A percentile compares a stretch with the other conserved stretches of the same genome.
Evolutionary conservation across 805 yeast genomes (phyloP).

Genomic region (Ogataea degrootiae): DNA sequence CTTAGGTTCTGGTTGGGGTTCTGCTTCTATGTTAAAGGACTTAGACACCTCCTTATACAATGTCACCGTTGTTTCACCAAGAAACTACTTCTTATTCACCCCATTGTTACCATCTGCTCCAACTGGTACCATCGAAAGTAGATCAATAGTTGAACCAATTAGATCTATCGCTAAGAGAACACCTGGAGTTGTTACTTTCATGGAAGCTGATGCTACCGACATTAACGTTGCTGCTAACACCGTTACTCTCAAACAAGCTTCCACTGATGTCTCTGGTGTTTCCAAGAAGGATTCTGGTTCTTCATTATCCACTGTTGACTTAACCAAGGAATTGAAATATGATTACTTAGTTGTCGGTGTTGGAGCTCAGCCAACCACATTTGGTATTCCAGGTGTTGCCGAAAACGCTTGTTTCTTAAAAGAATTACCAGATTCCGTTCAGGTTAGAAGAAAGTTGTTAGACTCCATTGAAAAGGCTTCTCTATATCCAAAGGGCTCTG

Average conservation of each 20-base stretch:
- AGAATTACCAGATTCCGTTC: conserved; percentile 46
- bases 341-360: conserved; percentile 53
- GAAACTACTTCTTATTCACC: conserved; percentile 53
- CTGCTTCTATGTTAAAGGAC: conserved; percentile 46
- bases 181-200: conserved; percentile 47
- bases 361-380: conserved; percentile 54
- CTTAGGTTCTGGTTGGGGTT: conserved; percentile 57
- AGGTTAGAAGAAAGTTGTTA: conserved; percentile 44
- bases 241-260: conserved; percentile 42
- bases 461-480: conserved; percentile 51
- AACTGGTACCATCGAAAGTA: conserved; percentile 49
- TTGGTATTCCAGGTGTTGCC: conserved; percentile 55
- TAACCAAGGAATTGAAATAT: conserved; percentile 29
- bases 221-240: conserved; percentile 41
- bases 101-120: conserved; percentile 53
- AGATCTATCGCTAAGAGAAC: conserved; percentile 46
- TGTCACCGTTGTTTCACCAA: conserved; percentile 49
- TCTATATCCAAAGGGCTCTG: conserved; percentile 45
- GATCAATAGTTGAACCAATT: conserved; percentile 51
- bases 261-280: conserved; percentile 44
- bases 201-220: conserved; percentile 53
- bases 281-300: conserved; percentile 43
- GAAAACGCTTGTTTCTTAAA: conserved; percentile 49
- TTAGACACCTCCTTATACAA: conserved; percentile 50
- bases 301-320: conserved; percentile 36